Evolutionary conservation across 805 yeast genomes (phyloP).

Genomic region (Wickerhamiella alocasiicola): DNA sequence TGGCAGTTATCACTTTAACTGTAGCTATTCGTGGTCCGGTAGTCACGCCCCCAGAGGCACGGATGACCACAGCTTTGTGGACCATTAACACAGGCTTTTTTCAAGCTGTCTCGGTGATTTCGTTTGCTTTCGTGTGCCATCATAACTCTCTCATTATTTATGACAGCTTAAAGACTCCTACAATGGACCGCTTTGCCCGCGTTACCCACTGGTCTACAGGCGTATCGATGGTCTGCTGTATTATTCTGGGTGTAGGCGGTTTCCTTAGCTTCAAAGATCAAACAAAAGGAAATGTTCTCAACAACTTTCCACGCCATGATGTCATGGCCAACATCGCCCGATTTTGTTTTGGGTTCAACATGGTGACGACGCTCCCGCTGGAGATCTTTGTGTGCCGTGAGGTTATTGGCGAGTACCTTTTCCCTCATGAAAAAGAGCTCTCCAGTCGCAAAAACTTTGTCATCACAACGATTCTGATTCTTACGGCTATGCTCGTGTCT

Average conservation of each 20-base stretch:
- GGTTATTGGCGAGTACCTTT: conserved; percentile 54
- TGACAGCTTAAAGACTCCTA: conserved; percentile 67
- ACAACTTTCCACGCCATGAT: conserved; percentile 73
- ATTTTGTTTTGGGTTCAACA: conserved; percentile 79
- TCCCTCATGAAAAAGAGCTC: conserved; percentile 24
- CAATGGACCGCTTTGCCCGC: conserved; percentile 57
- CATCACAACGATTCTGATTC: conserved; percentile 53
- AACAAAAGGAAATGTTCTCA: conserved; percentile 78
- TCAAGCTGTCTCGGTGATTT: conserved; percentile 87
- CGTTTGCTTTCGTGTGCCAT: conserved; percentile 92
- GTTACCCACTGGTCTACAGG: conserved; percentile 77
- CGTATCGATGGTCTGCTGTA: conserved; percentile 68
- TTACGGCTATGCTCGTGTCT: conserved; percentile 62
- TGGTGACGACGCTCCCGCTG: conserved; percentile 84
- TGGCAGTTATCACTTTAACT: conserved; percentile 63
- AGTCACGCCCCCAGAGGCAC: conserved; percentile 26
- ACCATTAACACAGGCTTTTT: conserved; percentile 54
- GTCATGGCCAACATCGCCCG: conserved; percentile 72
- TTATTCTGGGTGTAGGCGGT: conserved; percentile 68
- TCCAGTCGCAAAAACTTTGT: conserved; percentile 37
- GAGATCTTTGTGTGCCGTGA: conserved; percentile 87
- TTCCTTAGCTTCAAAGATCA: conserved; percentile 58
- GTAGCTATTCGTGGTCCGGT: conserved; percentile 66
- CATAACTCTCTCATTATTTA: conserved; percentile 86
- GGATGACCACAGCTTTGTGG: conserved; percentile 27